phyloP scores from a whole-genome alignment of 176 grass and related monocot genomes.

The Alloteropsis semialata region DNA sequence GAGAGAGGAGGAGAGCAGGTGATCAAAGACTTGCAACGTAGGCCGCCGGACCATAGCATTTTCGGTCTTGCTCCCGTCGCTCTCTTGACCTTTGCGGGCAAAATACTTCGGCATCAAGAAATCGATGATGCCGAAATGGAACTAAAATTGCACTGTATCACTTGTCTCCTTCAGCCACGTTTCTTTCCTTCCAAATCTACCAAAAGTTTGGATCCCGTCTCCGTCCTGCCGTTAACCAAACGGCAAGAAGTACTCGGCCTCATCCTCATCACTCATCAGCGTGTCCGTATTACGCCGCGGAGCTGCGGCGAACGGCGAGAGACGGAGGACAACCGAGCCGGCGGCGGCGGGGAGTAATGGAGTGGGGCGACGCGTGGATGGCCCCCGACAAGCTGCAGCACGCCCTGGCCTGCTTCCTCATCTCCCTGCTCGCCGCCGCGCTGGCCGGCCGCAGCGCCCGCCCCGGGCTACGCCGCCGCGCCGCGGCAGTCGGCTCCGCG shows the following conservation, averaged over 20 bases:
- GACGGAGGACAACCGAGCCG: not conserved
- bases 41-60: too few relatives aligned
- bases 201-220: too few relatives aligned
- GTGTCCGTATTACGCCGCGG: not conserved
- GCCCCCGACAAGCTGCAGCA: constrained; percentile 75
- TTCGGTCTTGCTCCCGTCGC: too few relatives aligned
- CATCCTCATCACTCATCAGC: too few relatives aligned
- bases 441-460: constrained; percentile 44
- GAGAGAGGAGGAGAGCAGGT: too few relatives aligned
- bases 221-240: not conserved
- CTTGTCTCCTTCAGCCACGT: not conserved
- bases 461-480: constrained; percentile 41
- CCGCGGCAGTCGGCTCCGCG: constrained; percentile 46
- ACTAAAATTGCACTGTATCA: not conserved
- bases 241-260: not conserved
- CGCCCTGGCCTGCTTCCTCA: constrained; percentile 66
- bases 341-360: constrained; percentile 43
- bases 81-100: not conserved
- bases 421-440: constrained; percentile 43
- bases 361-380: constrained; percentile 76
- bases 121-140: not conserved
- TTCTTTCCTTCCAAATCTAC: not conserved
- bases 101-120: not conserved
- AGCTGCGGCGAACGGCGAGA: not conserved
- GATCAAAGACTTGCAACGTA: too few relatives aligned